Conservation (phyloP, 495 filamentous ascomycete species). For the Xylaria palmicola region DNA sequence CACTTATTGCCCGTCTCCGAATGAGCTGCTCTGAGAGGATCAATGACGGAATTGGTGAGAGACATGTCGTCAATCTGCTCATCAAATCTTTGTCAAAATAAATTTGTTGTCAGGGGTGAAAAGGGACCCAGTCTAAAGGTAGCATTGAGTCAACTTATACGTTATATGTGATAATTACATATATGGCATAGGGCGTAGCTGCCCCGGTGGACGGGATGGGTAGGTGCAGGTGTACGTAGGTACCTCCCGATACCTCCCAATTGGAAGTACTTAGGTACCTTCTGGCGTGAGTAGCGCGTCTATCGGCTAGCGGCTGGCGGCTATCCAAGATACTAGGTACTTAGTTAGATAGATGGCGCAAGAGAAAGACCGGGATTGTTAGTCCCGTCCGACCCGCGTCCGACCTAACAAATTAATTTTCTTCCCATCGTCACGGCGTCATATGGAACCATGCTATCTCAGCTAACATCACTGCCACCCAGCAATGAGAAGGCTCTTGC, state of each 20-base stretch:
- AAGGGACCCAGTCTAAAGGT: too few relatives aligned
- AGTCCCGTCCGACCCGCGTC: neutral
- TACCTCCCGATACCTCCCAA: neutral
- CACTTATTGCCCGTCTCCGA: neutral
- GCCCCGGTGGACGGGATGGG: too few relatives aligned
- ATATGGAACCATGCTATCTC: too few relatives aligned
- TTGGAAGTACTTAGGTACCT: too few relatives aligned
- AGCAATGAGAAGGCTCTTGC: slow-evolving; percentile 36
- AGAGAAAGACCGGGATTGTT: neutral
- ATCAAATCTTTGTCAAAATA: slow-evolving; percentile 42
- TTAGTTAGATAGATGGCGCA: neutral
- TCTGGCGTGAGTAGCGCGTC: neutral
- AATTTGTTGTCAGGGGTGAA: too few relatives aligned
- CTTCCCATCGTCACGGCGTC: neutral
- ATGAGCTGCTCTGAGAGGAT: slow-evolving; percentile 8
- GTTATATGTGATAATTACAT: neutral
- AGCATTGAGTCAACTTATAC: neutral
- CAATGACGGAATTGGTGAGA: slow-evolving; percentile 12
- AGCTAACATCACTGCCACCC: slow-evolving; percentile 42
- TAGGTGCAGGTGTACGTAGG: neutral
- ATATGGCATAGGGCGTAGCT: neutral
- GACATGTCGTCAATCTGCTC: slow-evolving; percentile 14
- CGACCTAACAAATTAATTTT: slow-evolving; percentile 15
- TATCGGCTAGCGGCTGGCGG: neutral
- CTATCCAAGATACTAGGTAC: too few relatives aligned